Percentiles rank a stretch among this genome's conserved stretches.
These are phyloP conservation scores for Pseudocohnilembus persalinus DNA, from an alignment of 169 alveolate species.

Conservation along the genomic window DNA sequence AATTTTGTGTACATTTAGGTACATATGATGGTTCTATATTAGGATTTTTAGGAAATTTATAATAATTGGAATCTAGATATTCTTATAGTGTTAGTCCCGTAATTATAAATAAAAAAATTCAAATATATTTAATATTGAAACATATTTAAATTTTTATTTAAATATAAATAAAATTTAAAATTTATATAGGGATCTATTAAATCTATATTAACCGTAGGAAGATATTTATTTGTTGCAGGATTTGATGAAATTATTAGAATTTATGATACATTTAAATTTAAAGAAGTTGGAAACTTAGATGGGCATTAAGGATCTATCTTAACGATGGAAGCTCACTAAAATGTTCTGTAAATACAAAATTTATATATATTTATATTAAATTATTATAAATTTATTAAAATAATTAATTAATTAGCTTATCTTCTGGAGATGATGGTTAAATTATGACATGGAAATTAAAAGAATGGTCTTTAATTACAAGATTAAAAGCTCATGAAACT, in stretches of 20 bases:
- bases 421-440: conserved; percentile 20
- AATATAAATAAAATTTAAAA: too few relatives aligned
- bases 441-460: conserved; percentile 29
- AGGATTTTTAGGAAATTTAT: conserved; percentile 17
- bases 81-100: conserved; percentile 8
- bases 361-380: too few relatives aligned
- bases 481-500: conserved; percentile 21
- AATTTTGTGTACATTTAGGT: conserved; percentile 11
- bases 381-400: too few relatives aligned
- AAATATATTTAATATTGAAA: not conserved
- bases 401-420: conserved; percentile 4
- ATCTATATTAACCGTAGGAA: not conserved
- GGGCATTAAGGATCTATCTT: conserved; percentile 24
- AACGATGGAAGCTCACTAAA: conserved; percentile 4
- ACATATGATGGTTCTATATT: conserved; percentile 24
- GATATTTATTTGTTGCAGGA: conserved; percentile 21
- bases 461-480: conserved; percentile 12
- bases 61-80: conserved; percentile 1
- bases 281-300: conserved; percentile 22
- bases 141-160: not conserved
- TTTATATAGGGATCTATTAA: conserved; percentile 7
- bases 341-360: not conserved
- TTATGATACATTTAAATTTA: conserved; percentile 18
- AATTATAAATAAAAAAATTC: not conserved
- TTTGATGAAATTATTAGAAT: conserved; percentile 21